Conservation (phyloP, 441 rosid species). For the Dalechampia spathulata region DNA sequence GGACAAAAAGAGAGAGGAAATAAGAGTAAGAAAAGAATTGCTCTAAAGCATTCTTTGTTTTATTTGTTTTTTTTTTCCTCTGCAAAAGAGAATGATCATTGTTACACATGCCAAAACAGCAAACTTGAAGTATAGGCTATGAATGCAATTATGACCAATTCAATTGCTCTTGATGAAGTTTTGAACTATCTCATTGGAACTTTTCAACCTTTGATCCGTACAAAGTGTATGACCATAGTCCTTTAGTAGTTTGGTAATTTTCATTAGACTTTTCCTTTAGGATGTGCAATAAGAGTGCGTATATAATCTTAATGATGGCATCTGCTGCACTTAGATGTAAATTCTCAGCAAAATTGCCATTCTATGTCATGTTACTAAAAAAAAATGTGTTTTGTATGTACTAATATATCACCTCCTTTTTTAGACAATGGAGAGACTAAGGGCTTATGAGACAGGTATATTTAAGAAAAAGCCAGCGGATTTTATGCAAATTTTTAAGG, state of each 20-base stretch:
- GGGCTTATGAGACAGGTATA: conserved; percentile 73
- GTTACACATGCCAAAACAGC: neutral
- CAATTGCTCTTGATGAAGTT: no score
- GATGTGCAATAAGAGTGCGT: neutral
- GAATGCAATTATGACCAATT: no score
- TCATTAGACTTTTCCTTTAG: no score
- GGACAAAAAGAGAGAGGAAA: no score
- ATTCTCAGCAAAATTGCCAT: neutral
- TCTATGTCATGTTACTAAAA: neutral
- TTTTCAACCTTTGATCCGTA: no score
- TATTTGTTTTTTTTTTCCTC: no score
- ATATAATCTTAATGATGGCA: neutral
- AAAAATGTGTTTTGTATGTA: neutral
- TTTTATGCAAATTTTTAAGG: conserved; percentile 94
- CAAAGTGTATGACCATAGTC: no score
- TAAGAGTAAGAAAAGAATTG: neutral
- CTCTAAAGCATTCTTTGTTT: no score
- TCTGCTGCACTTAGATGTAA: neutral
- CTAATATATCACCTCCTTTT: conserved; percentile 8
- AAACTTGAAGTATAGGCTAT: neutral
- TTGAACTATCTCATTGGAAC: no score
- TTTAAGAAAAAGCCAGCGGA: conserved; percentile 91
- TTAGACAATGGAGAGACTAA: conserved; percentile 96
- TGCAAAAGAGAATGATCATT: neutral
- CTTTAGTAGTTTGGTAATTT: no score